These are phyloP conservation scores for Babesia gibsoni DNA, from an alignment of 169 alveolate species.

Conservation along the genomic window DNA sequence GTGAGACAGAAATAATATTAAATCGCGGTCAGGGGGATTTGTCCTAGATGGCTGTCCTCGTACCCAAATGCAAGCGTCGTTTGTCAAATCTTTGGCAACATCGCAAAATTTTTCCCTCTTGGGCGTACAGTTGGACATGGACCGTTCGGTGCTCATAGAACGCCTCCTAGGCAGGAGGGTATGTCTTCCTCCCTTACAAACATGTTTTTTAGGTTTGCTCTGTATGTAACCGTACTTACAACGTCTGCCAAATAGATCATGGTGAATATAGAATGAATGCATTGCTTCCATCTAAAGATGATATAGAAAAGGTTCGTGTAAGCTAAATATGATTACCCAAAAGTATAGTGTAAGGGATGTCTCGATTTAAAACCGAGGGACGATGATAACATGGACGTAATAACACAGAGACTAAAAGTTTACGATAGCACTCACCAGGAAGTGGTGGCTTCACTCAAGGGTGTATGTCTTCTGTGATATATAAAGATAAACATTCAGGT, in stretches of 20 bases:
- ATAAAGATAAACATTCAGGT: not conserved
- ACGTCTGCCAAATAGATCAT: constrained; percentile 4
- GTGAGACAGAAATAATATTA: not conserved
- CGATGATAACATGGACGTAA: constrained; percentile 40
- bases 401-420: not conserved
- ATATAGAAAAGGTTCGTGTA: constrained; percentile 26
- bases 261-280: constrained; percentile 36
- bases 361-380: not conserved
- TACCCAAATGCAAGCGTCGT: constrained; percentile 26
- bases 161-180: constrained; percentile 50
- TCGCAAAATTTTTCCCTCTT: not conserved
- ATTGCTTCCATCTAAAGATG: constrained; percentile 30
- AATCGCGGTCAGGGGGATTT: not conserved
- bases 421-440: not conserved
- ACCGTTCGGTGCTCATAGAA: not conserved
- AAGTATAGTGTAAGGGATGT: constrained; percentile 49
- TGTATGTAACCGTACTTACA: constrained; percentile 20
- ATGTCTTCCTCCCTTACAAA: not conserved
- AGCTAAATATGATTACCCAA: not conserved
- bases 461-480: not conserved
- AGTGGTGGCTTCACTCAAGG: not conserved
- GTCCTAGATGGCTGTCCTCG: constrained; percentile 49
- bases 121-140: constrained; percentile 10
- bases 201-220: constrained; percentile 12
- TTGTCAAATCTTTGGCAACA: constrained; percentile 7